phyloP scores from a whole-genome alignment of 176 grass and related monocot genomes.

The Lolium rigidum region DNA sequence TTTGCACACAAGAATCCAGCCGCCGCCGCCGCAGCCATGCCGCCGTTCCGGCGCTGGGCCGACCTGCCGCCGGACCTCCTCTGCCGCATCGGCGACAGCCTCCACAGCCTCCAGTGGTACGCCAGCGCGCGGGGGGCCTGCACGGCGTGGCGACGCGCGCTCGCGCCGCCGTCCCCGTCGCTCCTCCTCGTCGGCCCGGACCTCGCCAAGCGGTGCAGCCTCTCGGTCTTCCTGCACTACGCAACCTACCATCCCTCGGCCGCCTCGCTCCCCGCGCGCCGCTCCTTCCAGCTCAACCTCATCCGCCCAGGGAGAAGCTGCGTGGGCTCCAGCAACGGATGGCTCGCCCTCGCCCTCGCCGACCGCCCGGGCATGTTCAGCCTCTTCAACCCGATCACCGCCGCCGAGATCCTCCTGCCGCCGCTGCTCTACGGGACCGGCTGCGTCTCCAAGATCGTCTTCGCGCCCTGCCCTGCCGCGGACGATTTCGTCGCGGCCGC shows the following conservation, averaged over 20 bases:
- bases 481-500: conserved; percentile 45
- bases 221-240: too few relatives aligned
- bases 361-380: background rate
- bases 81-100: conserved; percentile 42
- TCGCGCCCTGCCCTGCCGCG: conserved; percentile 43
- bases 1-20: too few relatives aligned
- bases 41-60: conserved; percentile 14
- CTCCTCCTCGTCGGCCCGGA: too few relatives aligned
- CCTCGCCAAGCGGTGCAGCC: too few relatives aligned
- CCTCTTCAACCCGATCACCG: conserved; percentile 45
- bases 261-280: conserved; percentile 34
- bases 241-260: conserved; percentile 32
- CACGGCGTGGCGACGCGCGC: conserved; percentile 44
- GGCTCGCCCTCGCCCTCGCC: conserved; percentile 39
- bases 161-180: conserved; percentile 34
- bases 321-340: conserved; percentile 57
- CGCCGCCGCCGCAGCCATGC: too few relatives aligned
- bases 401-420: conserved; percentile 43
- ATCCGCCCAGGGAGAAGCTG: conserved; percentile 27
- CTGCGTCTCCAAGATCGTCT: conserved; percentile 51
- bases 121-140: background rate
- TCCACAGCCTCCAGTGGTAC: conserved; percentile 54
- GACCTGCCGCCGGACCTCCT: conserved; percentile 49
- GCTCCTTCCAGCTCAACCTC: conserved; percentile 39
- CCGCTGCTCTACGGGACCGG: conserved; percentile 48